Evolutionary conservation across 108 stramenopile genomes (phyloP).

Genomic region (Aurantiochytrium sp.): DNA sequence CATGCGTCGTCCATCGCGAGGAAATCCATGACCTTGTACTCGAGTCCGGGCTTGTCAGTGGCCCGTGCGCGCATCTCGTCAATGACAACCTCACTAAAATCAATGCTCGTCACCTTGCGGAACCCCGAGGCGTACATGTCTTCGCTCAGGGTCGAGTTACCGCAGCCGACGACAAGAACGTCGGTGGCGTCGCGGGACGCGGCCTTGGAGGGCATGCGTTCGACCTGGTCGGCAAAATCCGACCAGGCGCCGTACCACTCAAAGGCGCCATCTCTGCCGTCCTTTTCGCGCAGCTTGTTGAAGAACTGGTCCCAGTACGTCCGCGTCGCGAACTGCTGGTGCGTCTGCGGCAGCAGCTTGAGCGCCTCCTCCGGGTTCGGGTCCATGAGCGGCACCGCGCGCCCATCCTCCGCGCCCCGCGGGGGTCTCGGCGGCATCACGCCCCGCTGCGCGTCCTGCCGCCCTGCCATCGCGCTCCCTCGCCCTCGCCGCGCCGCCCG

Average conservation of each 20-base stretch:
- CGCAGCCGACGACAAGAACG: conserved; percentile 39
- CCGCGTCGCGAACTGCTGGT: background rate
- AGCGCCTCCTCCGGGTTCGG: background rate
- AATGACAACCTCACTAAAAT: conserved; percentile 51
- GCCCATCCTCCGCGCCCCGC: background rate
- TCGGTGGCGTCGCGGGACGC: background rate
- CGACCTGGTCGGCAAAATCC: background rate
- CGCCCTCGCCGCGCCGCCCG: too few relatives aligned
- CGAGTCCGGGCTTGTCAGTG: conserved; percentile 30
- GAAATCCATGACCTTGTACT: conserved; percentile 27
- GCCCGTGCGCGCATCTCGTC: conserved; percentile 22
- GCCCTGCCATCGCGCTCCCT: background rate
- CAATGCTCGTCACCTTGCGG: conserved; percentile 39
- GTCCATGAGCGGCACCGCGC: background rate
- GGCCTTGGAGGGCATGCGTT: too few relatives aligned
- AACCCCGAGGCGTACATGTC: conserved; percentile 32
- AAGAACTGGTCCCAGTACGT: conserved; percentile 12
- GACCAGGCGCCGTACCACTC: conserved; percentile 17
- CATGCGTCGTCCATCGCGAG: conserved; percentile 26
- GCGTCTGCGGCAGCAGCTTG: conserved; percentile 11
- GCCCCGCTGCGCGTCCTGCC: background rate
- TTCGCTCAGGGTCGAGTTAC: conserved; percentile 32
- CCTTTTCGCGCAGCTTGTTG: background rate
- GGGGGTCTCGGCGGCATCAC: background rate
- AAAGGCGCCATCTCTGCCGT: background rate